Evolutionary conservation across 257 asterid genomes (phyloP).

Genomic region (Nicotiana sylvestris): DNA sequence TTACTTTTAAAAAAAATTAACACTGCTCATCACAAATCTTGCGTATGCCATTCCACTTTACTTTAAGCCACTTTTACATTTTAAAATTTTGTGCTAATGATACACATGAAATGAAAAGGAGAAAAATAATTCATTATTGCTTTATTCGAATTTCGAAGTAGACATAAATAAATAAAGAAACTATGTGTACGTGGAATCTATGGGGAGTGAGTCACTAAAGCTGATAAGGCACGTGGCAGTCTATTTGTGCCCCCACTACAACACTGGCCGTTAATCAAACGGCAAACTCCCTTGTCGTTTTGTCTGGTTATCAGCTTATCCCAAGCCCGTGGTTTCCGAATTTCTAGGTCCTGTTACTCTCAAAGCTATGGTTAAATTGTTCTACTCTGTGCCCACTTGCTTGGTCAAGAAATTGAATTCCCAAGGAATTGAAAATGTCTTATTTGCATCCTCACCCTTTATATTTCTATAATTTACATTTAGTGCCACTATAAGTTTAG

Average conservation of each 20-base stretch:
- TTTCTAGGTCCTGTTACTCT: background rate
- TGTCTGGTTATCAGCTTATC: background rate
- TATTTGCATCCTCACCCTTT: background rate
- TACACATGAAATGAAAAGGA: too few relatives aligned
- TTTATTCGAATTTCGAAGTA: background rate
- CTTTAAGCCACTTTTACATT: too few relatives aligned
- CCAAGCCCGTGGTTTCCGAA: conserved; percentile 24
- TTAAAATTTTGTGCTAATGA: too few relatives aligned
- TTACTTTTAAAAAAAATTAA: too few relatives aligned
- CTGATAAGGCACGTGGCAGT: conserved; percentile 37
- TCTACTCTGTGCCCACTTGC: background rate
- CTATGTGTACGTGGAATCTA: conserved; percentile 39
- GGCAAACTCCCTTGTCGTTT: conserved; percentile 31
- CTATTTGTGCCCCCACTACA: conserved; percentile 11
- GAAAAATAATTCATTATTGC: too few relatives aligned
- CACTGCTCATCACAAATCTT: too few relatives aligned
- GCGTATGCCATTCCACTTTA: too few relatives aligned
- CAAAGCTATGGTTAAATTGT: background rate
- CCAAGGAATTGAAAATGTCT: background rate
- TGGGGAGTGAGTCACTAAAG: conserved; percentile 28
- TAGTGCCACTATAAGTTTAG: background rate
- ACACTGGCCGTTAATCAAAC: conserved; percentile 24
- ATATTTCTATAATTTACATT: background rate
- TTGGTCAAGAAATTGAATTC: conserved; percentile 1
- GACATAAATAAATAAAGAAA: background rate